Conservation (phyloP, 2,329 filamentous ascomycete genomes). For the Hypocrella siamensis region DNA sequence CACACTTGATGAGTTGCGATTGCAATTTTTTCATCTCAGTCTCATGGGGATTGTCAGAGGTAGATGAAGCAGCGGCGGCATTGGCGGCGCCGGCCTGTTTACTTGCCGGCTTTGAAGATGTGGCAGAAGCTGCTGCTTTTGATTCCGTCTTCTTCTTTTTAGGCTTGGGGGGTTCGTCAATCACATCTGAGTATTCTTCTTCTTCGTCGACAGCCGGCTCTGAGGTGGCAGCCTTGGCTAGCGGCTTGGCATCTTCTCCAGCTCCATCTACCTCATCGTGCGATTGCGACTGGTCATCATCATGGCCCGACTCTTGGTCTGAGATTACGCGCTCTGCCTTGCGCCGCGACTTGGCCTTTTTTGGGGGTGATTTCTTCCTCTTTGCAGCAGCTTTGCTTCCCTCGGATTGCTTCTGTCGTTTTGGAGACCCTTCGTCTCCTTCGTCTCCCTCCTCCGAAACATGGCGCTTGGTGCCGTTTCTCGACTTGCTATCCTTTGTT, state of each 20-base stretch:
- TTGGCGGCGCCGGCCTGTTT: slow-evolving; percentile 16
- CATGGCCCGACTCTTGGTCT: slow-evolving; percentile 5
- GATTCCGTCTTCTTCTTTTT: slow-evolving; percentile 31
- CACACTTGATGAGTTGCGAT: slow-evolving; percentile 75
- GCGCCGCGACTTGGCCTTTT: slow-evolving; percentile 4
- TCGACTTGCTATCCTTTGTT: slow-evolving; percentile 11
- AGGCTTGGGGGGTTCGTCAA: slow-evolving; percentile 56
- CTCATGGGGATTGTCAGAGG: slow-evolving; percentile 42
- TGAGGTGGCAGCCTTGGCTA: slow-evolving; percentile 7
- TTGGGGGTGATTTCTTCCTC: slow-evolving; percentile 5
- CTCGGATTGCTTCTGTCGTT: slow-evolving; percentile 1
- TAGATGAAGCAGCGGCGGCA: slow-evolving; percentile 8
- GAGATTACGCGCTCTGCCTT: slow-evolving; percentile 5
- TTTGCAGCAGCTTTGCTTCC: neutral
- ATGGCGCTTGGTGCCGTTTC: slow-evolving; percentile 16
- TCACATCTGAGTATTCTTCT: slow-evolving; percentile 34
- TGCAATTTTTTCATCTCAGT: slow-evolving; percentile 81
- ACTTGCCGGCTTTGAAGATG: slow-evolving; percentile 11
- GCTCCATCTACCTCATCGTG: slow-evolving; percentile 6
- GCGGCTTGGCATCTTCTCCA: slow-evolving; percentile 7
- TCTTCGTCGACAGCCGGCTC: slow-evolving; percentile 14
- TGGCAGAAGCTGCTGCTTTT: too few relatives aligned
- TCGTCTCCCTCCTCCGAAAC: slow-evolving; percentile 12
- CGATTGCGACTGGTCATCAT: slow-evolving; percentile 5
- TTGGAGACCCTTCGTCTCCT: slow-evolving; percentile 11